Evolutionary conservation across 805 yeast genomes (phyloP).

Genomic region (Ogataea angusta): DNA sequence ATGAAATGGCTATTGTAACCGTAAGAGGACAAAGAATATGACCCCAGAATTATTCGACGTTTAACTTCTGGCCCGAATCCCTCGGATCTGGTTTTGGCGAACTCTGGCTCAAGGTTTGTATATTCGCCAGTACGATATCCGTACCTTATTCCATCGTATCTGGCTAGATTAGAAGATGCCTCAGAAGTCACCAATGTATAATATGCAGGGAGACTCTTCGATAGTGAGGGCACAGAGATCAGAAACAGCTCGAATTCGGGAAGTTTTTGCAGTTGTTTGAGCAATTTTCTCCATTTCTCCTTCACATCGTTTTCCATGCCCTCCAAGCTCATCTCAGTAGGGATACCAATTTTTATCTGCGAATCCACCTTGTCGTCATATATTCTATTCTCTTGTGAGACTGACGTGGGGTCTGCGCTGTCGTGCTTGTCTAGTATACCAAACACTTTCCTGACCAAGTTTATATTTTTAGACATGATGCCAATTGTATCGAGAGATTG

Average conservation of each 20-base stretch:
- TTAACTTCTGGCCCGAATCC: constrained; percentile 84
- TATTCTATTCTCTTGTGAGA: constrained; percentile 37
- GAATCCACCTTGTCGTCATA: constrained; percentile 7
- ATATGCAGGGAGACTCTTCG: constrained; percentile 70
- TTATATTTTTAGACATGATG: constrained; percentile 53
- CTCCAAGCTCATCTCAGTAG: constrained; percentile 58
- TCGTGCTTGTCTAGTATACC: constrained; percentile 58
- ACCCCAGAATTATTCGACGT: constrained; percentile 80
- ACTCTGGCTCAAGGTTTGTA: constrained; percentile 34
- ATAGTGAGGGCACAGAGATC: constrained; percentile 69
- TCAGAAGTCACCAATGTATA: constrained; percentile 90
- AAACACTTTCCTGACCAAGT: constrained; percentile 47
- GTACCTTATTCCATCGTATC: constrained; percentile 88
- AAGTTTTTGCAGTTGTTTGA: constrained; percentile 40
- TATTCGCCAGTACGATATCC: constrained; percentile 49
- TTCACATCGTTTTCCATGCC: constrained; percentile 49
- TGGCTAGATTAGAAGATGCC: constrained; percentile 85
- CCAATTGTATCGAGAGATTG: constrained; percentile 96
- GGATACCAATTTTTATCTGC: constrained; percentile 61
- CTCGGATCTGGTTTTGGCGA: constrained; percentile 54
- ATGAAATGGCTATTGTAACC: constrained; percentile 69
- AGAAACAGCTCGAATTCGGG: constrained; percentile 56
- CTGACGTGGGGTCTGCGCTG: constrained; percentile 73
- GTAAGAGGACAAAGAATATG: constrained; percentile 76
- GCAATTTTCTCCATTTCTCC: constrained; percentile 43